Percentiles rank a stretch among this genome's conserved stretches.
Evolutionary conservation across 345 rosid species (phyloP).

Genomic region (Euphorbia lathyris): DNA sequence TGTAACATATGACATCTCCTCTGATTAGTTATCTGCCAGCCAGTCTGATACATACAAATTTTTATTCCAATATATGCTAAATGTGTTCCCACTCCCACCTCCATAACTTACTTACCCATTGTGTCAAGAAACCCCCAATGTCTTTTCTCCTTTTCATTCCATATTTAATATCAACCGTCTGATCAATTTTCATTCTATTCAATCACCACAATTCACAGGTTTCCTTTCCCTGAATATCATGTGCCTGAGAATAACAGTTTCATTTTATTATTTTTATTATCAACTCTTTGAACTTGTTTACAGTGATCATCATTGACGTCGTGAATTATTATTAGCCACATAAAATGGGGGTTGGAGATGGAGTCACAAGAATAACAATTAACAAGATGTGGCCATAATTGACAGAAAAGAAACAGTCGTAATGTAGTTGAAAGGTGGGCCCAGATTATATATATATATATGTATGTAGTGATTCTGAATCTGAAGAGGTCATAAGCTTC

Average conservation of each 20-base stretch:
- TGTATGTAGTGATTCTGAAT: conserved; percentile 4
- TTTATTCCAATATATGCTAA: background rate
- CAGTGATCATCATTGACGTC: too few species aligned
- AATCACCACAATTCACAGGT: background rate
- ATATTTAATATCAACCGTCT: background rate
- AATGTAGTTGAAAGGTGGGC: conserved; percentile 15
- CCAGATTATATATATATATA: background rate
- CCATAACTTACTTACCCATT: conserved; percentile 5
- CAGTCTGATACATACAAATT: background rate
- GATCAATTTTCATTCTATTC: background rate
- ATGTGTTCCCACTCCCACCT: background rate
- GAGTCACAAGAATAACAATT: conserved; percentile 15
- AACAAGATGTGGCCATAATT: background rate
- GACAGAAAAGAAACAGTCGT: background rate
- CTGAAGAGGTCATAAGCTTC: conserved; percentile 44
- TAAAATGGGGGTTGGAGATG: background rate
- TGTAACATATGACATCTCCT: conserved; percentile 17
- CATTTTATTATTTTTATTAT: background rate
- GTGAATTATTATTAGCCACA: too few species aligned
- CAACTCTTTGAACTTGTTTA: too few species aligned
- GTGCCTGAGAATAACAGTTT: background rate
- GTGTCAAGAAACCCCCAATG: conserved; percentile 6
- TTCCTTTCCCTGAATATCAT: background rate
- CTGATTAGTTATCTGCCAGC: background rate
- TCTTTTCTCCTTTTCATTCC: background rate